These are phyloP conservation scores for Suhomyces guaymorum DNA, from an alignment of 1,139 yeast genomes.

Conservation along the genomic window DNA sequence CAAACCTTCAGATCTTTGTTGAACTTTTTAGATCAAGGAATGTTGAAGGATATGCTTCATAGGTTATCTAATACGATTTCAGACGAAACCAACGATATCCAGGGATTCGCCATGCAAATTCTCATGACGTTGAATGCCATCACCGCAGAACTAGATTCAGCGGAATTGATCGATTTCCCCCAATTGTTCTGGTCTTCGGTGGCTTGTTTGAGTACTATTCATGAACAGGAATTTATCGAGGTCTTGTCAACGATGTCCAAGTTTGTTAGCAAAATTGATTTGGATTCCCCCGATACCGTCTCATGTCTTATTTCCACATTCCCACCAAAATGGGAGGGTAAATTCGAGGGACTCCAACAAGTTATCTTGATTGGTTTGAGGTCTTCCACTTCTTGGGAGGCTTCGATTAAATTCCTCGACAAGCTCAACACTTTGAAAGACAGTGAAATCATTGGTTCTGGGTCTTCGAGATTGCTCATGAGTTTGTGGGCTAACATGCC, in stretches of 20 bases:
- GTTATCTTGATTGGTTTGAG: constrained; percentile 79
- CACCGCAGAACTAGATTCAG: constrained; percentile 79
- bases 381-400: constrained; percentile 78
- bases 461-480: constrained; percentile 66
- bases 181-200: constrained; percentile 95
- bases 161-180: constrained; percentile 80
- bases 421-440: constrained; percentile 66
- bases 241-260: constrained; percentile 78
- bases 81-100: constrained; percentile 85
- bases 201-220: constrained; percentile 86
- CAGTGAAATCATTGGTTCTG: constrained; percentile 77
- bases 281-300: constrained; percentile 84
- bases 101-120: constrained; percentile 96
- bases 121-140: constrained; percentile 92
- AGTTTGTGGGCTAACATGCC: constrained; percentile 82
- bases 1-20: constrained; percentile 85
- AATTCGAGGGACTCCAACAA: constrained; percentile 84
- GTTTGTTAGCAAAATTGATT: constrained; percentile 81
- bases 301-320: constrained; percentile 80
- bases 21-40: constrained; percentile 76
- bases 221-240: constrained; percentile 91
- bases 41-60: constrained; percentile 93
- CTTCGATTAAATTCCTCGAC: constrained; percentile 72
- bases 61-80: constrained; percentile 90
- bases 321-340: constrained; percentile 96